Percentiles rank a stretch among this genome's conserved stretches.
phyloP scores from a whole-genome alignment of 2,329 filamentous ascomycete genomes.

The Pseudofabraea citricarpa region DNA sequence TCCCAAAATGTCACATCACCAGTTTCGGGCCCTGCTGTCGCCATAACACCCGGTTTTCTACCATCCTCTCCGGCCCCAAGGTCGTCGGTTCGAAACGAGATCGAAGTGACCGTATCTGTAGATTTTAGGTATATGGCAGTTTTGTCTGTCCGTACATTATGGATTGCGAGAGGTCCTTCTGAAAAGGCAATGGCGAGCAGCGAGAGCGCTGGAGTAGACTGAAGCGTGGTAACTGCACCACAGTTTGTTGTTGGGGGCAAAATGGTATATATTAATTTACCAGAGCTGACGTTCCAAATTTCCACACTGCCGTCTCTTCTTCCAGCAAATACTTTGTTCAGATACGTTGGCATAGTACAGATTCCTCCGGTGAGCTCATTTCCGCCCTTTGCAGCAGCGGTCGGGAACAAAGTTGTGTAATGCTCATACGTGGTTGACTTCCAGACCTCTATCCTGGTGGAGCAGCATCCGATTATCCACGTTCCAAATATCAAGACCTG shows the following conservation, averaged over 20 bases:
- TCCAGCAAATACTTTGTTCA: conserved; percentile 94
- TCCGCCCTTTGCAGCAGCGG: conserved; percentile 49
- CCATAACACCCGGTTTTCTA: conserved; percentile 84
- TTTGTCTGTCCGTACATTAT: conserved; percentile 77
- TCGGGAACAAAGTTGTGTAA: conserved; percentile 73
- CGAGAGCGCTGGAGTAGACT: conserved; percentile 79
- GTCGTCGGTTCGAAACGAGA: conserved; percentile 87
- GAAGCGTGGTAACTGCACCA: conserved; percentile 80
- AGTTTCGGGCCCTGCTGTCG: conserved; percentile 71
- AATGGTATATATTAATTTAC: conserved; percentile 86
- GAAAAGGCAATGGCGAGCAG: conserved; percentile 85
- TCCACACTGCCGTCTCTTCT: conserved; percentile 85
- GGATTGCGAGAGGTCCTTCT: conserved; percentile 72
- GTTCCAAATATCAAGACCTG: conserved; percentile 81
- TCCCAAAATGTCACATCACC: conserved; percentile 97
- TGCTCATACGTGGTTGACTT: conserved; percentile 79
- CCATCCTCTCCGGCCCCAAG: conserved; percentile 86
- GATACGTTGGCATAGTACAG: conserved; percentile 85
- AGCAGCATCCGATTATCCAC: conserved; percentile 81
- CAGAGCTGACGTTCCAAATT: conserved; percentile 95
- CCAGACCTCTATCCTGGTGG: conserved; percentile 81
- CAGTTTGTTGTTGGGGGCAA: conserved; percentile 67
- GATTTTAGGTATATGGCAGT: conserved; percentile 64
- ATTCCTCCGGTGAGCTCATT: conserved; percentile 73
- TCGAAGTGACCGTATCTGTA: conserved; percentile 66